These are phyloP conservation scores for Casuarina cunninghamiana DNA, from an alignment of 306 rosid species.

Conservation along the genomic window DNA sequence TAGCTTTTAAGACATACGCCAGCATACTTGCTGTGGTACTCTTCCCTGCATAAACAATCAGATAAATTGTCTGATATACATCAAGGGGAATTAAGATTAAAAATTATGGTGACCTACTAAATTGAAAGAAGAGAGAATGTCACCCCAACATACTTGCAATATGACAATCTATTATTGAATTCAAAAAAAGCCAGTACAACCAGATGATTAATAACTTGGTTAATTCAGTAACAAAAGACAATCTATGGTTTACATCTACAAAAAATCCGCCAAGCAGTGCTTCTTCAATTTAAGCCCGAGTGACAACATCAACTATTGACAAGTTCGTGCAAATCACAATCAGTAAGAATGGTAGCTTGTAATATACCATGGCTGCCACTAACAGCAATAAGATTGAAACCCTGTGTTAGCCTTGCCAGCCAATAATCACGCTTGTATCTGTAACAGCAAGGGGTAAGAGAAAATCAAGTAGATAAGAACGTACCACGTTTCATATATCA, in stretches of 20 bases:
- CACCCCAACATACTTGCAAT: background rate
- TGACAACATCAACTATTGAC: background rate
- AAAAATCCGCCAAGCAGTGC: background rate
- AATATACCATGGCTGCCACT: constrained; percentile 36
- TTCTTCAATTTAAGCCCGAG: background rate
- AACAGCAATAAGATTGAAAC: constrained; percentile 35
- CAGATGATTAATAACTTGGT: background rate
- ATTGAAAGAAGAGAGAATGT: background rate
- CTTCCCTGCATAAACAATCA: constrained; percentile 27
- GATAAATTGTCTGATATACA: background rate
- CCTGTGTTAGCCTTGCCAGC: constrained; percentile 29
- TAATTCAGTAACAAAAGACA: background rate
- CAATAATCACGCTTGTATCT: constrained; percentile 30
- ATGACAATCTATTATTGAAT: background rate
- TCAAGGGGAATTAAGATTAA: background rate
- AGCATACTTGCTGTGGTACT: constrained; percentile 42
- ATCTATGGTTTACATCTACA: background rate
- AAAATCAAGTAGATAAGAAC: background rate
- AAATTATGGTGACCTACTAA: background rate
- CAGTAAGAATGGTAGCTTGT: background rate
- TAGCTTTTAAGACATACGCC: constrained; percentile 32
- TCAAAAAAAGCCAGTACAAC: background rate
- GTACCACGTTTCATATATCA: background rate
- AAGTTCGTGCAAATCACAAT: background rate
- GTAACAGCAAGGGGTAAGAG: background rate